These are phyloP conservation scores for Stagonosporopsis chrysanthemi DNA, from an alignment of 2,329 filamentous ascomycete genomes.

Conservation along the genomic window DNA sequence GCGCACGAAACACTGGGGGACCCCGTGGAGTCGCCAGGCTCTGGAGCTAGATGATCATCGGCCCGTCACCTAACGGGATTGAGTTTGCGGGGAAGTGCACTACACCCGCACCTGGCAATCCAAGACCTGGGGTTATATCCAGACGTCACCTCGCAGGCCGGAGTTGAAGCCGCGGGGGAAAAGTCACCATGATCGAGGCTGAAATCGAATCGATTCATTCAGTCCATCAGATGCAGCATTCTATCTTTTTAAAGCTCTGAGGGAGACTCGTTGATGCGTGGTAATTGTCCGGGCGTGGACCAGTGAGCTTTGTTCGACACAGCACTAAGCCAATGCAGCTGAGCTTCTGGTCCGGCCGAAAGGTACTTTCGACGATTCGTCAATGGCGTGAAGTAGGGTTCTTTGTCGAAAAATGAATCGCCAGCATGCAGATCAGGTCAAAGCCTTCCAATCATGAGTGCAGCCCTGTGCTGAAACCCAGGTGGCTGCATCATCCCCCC, in stretches of 20 bases:
- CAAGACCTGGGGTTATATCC: slow-evolving; percentile 23
- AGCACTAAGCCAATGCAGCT: slow-evolving; percentile 5
- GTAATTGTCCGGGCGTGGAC: not conserved
- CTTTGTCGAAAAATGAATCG: slow-evolving; percentile 11
- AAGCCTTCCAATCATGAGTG: slow-evolving; percentile 10
- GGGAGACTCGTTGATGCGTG: not conserved
- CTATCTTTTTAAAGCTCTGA: not conserved
- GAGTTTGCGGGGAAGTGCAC: slow-evolving; percentile 43
- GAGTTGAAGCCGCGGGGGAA: not conserved
- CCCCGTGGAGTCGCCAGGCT: slow-evolving; percentile 33
- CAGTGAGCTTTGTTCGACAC: not conserved
- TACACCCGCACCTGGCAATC: slow-evolving; percentile 16
- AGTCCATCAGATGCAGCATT: not conserved
- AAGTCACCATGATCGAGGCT: not conserved
- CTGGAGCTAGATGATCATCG: slow-evolving; percentile 30
- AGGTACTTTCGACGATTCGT: slow-evolving; percentile 8
- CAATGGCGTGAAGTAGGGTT: slow-evolving; percentile 4
- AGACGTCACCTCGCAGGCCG: slow-evolving; percentile 25
- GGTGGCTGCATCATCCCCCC: slow-evolving; percentile 10
- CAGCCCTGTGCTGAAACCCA: not conserved
- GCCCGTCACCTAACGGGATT: slow-evolving; percentile 28
- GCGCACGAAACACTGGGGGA: slow-evolving; percentile 27
- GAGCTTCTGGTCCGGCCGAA: slow-evolving; percentile 10
- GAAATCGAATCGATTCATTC: not conserved
- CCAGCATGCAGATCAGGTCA: slow-evolving; percentile 15